These are phyloP conservation scores for Talaromyces pinophilus DNA, from an alignment of 2,329 filamentous ascomycete genomes.

Conservation along the genomic window DNA sequence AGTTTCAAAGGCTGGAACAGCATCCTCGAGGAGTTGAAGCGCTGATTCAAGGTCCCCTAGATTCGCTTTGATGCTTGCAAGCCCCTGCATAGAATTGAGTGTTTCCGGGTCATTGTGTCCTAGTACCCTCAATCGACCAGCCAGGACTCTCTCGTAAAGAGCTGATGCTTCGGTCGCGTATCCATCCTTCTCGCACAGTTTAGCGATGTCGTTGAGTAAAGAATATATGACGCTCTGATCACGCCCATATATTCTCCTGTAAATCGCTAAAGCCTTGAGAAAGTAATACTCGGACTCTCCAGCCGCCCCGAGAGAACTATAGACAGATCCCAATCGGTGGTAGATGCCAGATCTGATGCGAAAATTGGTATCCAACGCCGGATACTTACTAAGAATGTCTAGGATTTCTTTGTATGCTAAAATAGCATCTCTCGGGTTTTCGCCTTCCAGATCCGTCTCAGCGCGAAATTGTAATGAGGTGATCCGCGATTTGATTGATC, in stretches of 20 bases:
- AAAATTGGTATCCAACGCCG: slow-evolving; percentile 30
- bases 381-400: slow-evolving; percentile 28
- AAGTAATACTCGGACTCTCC: slow-evolving; percentile 34
- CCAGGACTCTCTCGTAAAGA: slow-evolving; percentile 35
- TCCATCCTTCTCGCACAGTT: slow-evolving; percentile 33
- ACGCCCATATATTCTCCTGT: slow-evolving; percentile 33
- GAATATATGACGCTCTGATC: slow-evolving; percentile 34
- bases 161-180: slow-evolving; percentile 36
- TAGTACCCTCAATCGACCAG: slow-evolving; percentile 33
- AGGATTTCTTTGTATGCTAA: slow-evolving; percentile 31
- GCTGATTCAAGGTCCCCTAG: slow-evolving; percentile 34
- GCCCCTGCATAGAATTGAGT: slow-evolving; percentile 34
- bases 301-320: slow-evolving; percentile 29
- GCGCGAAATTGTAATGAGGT: slow-evolving; percentile 27
- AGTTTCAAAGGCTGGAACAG: slow-evolving; percentile 33
- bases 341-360: slow-evolving; percentile 31
- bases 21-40: slow-evolving; percentile 33
- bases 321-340: slow-evolving; percentile 32
- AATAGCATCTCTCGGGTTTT: slow-evolving; percentile 29
- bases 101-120: slow-evolving; percentile 37
- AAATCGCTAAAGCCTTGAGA: slow-evolving; percentile 32
- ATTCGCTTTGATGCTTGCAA: slow-evolving; percentile 32
- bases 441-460: slow-evolving; percentile 29
- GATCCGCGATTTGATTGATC: slow-evolving; percentile 28
- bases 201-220: slow-evolving; percentile 33